These are phyloP conservation scores for Ceratocystis ficicola DNA, from an alignment of 2,329 filamentous ascomycete genomes.

Conservation along the genomic window DNA sequence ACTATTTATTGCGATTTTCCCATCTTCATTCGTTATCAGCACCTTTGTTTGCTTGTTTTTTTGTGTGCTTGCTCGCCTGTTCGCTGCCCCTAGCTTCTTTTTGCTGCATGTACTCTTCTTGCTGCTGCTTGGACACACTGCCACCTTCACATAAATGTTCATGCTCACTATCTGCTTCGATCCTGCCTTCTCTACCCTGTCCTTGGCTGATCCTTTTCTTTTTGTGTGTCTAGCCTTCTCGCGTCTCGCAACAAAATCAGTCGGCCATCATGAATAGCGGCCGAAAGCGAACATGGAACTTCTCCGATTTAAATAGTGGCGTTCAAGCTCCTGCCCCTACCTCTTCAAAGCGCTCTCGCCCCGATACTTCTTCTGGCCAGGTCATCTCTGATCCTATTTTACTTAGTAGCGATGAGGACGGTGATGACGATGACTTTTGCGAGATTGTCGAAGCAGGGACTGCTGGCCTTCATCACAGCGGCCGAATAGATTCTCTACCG, in stretches of 20 bases:
- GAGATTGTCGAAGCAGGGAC: background rate
- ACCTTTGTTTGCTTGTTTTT: too few species aligned
- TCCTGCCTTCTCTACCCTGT: background rate
- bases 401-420: slow-evolving; percentile 18
- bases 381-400: slow-evolving; percentile 5
- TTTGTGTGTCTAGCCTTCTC: background rate
- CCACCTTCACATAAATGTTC: background rate
- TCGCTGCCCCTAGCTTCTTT: background rate
- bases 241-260: background rate
- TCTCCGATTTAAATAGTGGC: background rate
- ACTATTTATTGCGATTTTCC: background rate
- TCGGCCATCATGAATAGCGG: background rate
- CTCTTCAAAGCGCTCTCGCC: background rate
- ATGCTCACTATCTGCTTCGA: background rate
- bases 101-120: background rate
- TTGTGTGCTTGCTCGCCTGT: background rate
- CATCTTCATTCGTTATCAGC: background rate
- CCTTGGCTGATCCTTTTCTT: background rate
- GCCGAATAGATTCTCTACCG: too few species aligned
- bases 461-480: slow-evolving; percentile 10
- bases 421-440: slow-evolving; percentile 11
- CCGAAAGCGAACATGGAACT: slow-evolving; percentile 1
- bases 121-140: background rate
- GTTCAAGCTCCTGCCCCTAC: too few species aligned
- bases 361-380: background rate